A percentile compares a stretch with the other conserved stretches of the same genome.
Conservation (phyloP, 1,284 basidiomycete species). For the Neonothopanus nambi region DNA sequence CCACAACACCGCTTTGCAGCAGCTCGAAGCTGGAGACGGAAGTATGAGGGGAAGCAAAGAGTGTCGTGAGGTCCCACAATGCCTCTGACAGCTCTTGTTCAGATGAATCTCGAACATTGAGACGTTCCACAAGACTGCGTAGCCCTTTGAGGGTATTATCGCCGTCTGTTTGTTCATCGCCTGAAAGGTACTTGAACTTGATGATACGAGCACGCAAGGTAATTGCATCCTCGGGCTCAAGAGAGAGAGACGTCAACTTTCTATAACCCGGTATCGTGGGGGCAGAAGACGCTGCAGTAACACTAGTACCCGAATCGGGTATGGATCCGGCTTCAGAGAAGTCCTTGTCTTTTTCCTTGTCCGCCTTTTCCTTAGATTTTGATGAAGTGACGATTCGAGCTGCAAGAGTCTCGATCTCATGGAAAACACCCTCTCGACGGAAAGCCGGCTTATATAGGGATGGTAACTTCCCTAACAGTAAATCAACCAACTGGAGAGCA, state of each 20-base stretch:
- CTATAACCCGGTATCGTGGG: conserved; percentile 62
- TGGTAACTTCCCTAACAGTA: conserved; percentile 82
- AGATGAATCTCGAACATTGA: conserved; percentile 55
- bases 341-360: conserved; percentile 46
- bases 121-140: conserved; percentile 61
- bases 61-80: conserved; percentile 70
- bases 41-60: conserved; percentile 77
- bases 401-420: conserved; percentile 83
- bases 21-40: conserved; percentile 96
- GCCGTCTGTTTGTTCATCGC: conserved; percentile 58
- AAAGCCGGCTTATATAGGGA: conserved; percentile 84
- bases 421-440: conserved; percentile 90
- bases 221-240: conserved; percentile 87
- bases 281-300: conserved; percentile 35
- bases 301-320: conserved; percentile 36
- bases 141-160: conserved; percentile 69
- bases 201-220: conserved; percentile 87
- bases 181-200: conserved; percentile 73
- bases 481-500: conserved; percentile 88
- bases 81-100: conserved; percentile 68
- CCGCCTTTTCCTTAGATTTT: conserved; percentile 56
- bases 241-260: conserved; percentile 60
- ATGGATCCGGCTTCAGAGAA: conserved; percentile 32
- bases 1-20: conserved; percentile 90
- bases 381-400: conserved; percentile 56